Evolutionary conservation across 2,329 filamentous ascomycete species (phyloP).

Genomic region (Samsoniella hepiali): DNA sequence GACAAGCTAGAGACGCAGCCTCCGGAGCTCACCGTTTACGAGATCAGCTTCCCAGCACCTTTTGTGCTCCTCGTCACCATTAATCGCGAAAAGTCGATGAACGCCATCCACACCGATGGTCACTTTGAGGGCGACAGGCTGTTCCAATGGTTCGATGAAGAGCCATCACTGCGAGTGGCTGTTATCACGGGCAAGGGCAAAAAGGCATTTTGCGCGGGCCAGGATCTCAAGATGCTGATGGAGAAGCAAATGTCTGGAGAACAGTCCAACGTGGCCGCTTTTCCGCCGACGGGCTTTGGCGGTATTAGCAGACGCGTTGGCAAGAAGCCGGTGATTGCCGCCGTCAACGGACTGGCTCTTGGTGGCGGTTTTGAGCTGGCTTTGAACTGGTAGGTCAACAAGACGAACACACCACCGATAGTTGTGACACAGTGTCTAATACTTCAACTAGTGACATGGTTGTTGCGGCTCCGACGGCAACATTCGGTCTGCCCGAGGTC

Average conservation of each 20-base stretch:
- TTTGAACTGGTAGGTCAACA: slow-evolving; percentile 45
- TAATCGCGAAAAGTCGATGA: slow-evolving; percentile 47
- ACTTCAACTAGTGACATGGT: slow-evolving; percentile 44
- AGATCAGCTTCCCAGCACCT: slow-evolving; percentile 43
- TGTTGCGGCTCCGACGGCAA: slow-evolving; percentile 48
- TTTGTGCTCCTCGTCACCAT: slow-evolving; percentile 52
- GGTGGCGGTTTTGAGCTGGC: slow-evolving; percentile 58
- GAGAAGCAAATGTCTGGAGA: slow-evolving; percentile 25
- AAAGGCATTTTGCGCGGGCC: slow-evolving; percentile 53
- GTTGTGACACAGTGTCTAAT: not conserved
- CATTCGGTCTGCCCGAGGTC: slow-evolving; percentile 52
- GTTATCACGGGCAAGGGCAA: slow-evolving; percentile 50
- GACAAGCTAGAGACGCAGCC: slow-evolving; percentile 20
- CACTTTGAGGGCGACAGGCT: slow-evolving; percentile 48
- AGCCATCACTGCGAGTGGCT: slow-evolving; percentile 45
- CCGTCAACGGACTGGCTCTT: slow-evolving; percentile 55
- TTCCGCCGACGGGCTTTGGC: slow-evolving; percentile 41
- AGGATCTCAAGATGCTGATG: slow-evolving; percentile 52
- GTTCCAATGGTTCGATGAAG: slow-evolving; percentile 52
- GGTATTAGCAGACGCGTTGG: slow-evolving; percentile 54
- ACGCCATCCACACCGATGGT: slow-evolving; percentile 40
- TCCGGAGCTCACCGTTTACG: slow-evolving; percentile 20
- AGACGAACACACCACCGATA: not conserved
- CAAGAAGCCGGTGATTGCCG: slow-evolving; percentile 59
- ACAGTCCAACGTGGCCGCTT: slow-evolving; percentile 18